Evolutionary conservation across 345 rosid species (phyloP).

Genomic region (Citrus inodora): DNA sequence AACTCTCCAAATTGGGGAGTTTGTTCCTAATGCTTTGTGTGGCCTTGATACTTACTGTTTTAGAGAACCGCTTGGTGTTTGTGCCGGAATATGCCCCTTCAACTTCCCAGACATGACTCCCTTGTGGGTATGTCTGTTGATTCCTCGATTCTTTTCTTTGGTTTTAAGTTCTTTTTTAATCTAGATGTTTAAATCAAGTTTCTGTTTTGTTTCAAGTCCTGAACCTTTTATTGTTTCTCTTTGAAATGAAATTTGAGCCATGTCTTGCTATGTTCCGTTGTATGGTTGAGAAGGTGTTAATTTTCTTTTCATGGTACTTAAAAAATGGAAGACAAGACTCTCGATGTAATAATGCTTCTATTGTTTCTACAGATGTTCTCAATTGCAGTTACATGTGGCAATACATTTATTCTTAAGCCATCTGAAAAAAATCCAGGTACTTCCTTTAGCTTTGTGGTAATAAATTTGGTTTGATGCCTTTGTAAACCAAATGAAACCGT

Average conservation of each 20-base stretch:
- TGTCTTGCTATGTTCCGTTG: background rate
- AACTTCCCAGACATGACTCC: conserved; percentile 37
- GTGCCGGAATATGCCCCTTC: conserved; percentile 45
- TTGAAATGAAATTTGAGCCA: background rate
- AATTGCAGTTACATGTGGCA: conserved; percentile 41
- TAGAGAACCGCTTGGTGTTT: conserved; percentile 46
- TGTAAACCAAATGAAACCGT: background rate
- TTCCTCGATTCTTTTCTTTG: conserved; percentile 14
- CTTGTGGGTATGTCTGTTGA: conserved; percentile 36
- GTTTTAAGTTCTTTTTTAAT: conserved; percentile 1
- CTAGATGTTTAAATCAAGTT: background rate
- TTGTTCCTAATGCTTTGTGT: conserved; percentile 35
- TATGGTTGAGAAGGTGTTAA: background rate
- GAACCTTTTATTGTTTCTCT: background rate
- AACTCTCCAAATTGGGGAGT: conserved; percentile 39
- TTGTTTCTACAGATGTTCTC: conserved; percentile 41
- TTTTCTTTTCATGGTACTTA: background rate
- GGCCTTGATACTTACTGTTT: conserved; percentile 43
- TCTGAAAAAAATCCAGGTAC: conserved; percentile 42
- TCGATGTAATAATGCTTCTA: background rate
- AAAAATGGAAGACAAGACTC: background rate
- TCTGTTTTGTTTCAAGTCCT: background rate
- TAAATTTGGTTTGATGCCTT: background rate
- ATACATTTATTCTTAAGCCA: conserved; percentile 44
- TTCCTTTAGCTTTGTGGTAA: background rate